Evolutionary conservation across 2,329 filamentous ascomycete genomes (phyloP).

Genomic region (Ascochyta clinopodiicola): DNA sequence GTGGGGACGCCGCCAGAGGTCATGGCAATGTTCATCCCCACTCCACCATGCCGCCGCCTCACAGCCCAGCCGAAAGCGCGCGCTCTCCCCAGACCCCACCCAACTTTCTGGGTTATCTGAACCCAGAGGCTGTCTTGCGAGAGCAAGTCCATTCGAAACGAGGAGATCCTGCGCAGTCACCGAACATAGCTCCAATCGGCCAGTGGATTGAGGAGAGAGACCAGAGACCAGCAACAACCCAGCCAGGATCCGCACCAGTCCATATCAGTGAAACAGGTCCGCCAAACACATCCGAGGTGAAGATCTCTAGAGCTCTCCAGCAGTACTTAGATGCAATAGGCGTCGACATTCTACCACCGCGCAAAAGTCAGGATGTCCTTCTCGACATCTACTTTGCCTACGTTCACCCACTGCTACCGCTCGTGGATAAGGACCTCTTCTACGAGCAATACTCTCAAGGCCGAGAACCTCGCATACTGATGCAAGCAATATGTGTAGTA

Average conservation of each 20-base stretch:
- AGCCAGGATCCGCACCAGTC: conserved; percentile 31
- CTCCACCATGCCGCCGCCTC: conserved; percentile 42
- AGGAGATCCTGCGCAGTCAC: conserved; percentile 39
- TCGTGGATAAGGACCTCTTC: conserved; percentile 54
- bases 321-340: conserved; percentile 48
- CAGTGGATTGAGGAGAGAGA: conserved; percentile 47
- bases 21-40: conserved; percentile 32
- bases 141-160: conserved; percentile 49
- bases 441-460: conserved; percentile 46
- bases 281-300: conserved; percentile 39
- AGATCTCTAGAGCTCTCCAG: conserved; percentile 43
- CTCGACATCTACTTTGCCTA: conserved; percentile 55
- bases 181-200: conserved; percentile 39
- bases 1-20: conserved; percentile 28
- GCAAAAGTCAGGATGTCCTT: conserved; percentile 46
- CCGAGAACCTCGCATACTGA: conserved; percentile 48
- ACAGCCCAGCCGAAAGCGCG: conserved; percentile 40
- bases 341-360: conserved; percentile 44
- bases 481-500: conserved; percentile 57
- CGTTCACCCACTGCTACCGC: conserved; percentile 55
- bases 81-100: conserved; percentile 43
- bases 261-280: conserved; percentile 41
- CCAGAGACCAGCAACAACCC: conserved; percentile 28
- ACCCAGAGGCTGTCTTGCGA: conserved; percentile 55
- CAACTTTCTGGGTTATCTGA: conserved; percentile 56